A percentile compares a stretch with the other conserved stretches of the same genome.
Evolutionary conservation across 306 rosid genomes (phyloP).

Genomic region (Ceratonia siliqua): DNA sequence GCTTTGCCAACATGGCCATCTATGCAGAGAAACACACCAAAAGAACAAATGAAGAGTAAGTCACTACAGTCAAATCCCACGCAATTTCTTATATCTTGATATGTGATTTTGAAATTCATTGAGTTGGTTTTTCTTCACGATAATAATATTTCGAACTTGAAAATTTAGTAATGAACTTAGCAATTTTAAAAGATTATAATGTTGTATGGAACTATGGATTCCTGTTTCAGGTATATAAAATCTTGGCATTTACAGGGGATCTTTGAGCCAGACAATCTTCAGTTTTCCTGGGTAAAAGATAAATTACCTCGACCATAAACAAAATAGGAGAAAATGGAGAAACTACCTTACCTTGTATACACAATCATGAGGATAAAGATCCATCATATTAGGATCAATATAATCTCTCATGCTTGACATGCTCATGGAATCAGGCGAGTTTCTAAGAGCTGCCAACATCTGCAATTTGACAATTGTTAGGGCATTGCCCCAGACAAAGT

Average conservation of each 20-base stretch:
- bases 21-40: conserved; percentile 29
- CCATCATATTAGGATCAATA: conserved; percentile 89
- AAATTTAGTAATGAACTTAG: background rate
- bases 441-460: conserved; percentile 87
- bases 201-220: background rate
- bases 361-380: conserved; percentile 97
- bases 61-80: background rate
- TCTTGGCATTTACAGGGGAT: background rate
- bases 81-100: background rate
- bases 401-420: conserved; percentile 83
- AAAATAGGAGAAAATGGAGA: conserved; percentile 17
- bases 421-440: conserved; percentile 70
- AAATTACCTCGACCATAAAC: background rate
- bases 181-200: background rate
- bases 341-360: conserved; percentile 67
- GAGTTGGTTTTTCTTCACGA: background rate
- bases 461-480: conserved; percentile 50
- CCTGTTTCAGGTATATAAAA: background rate
- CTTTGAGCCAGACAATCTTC: background rate
- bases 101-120: background rate
- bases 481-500: conserved; percentile 18
- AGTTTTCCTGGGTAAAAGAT: conserved; percentile 17
- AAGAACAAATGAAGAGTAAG: background rate
- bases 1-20: conserved; percentile 90
- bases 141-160: background rate